Base-by-base conservation (phyloP, 176 grass and related monocot species). In the Cenchrus fungigraminus region DNA sequence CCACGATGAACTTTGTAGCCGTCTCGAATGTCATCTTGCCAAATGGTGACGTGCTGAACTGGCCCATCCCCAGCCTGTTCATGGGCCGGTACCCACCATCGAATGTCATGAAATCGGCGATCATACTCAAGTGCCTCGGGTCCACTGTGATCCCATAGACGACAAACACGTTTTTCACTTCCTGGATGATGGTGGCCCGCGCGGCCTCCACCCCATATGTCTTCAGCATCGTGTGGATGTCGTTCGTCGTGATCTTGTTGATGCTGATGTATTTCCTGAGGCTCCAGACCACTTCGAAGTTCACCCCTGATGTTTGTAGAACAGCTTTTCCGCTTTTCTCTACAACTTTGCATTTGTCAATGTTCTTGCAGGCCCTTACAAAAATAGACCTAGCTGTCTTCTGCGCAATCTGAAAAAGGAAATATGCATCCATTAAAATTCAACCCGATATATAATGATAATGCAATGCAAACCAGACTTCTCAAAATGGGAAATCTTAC, bases 11-110 rank as follows among this genome's bases (percentile, higher is more conserved):
- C 75, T 89, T 98, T 2, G 91, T 91, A 10, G 96, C 93, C 0
- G 88, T 93, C 81, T 98, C 93, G 0, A 95, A 98, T 0, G 93
- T 98, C 93, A 98, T 95, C 86, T 95, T 98, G 50, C 91, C 86
- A 79, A 98, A 95, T 9, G 96, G 96, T 4, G 91, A 95, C 9
- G 96, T 98, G 78, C 70, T 91, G 73, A 83, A 92, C 64, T 87
- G 85, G 12, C 86, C 87, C 59, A 92, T 93, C 57, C 96, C 91
- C 0, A 89, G 8, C 64, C 91, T 81, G 82, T 74, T 98, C 93
- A 95, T 87, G 0, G 96, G 87, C 20, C 93, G 85, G 82, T 92
- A 98, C 2, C 93, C 91, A 3, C 96, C 96, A 12, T 93, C 86
- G 7, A 90, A 94, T 17, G 96, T 94, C 96, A 98, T 98, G 89